Conservation (phyloP, 2,329 filamentous ascomycete species). For the Samsoniella hepiali region DNA sequence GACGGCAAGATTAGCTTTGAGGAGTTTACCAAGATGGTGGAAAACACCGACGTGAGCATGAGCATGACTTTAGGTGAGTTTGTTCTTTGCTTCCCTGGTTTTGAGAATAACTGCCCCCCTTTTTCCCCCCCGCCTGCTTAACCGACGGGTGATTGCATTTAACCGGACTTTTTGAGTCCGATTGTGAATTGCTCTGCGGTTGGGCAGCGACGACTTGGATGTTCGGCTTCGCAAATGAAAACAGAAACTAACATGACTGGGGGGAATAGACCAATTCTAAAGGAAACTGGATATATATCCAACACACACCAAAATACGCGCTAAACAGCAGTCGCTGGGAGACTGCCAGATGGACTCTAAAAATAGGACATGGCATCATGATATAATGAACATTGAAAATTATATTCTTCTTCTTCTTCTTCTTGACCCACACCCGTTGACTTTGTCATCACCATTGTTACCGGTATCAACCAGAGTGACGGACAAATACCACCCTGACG, state of each 20-base stretch:
- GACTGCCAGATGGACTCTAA: conserved; percentile 10
- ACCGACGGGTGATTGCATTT: conserved; percentile 8
- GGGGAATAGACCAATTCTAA: conserved; percentile 26
- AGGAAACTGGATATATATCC: conserved; percentile 8
- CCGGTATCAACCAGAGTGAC: no score
- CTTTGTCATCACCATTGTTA: not conserved
- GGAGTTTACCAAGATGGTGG: conserved; percentile 98
- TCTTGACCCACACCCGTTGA: not conserved
- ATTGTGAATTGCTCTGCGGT: no score
- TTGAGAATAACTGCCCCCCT: not conserved
- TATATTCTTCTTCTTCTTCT: not conserved
- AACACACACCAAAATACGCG: not conserved
- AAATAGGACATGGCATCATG: conserved; percentile 25
- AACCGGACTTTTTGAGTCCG: no score
- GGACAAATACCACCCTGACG: no score
- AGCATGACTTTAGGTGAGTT: conserved; percentile 68
- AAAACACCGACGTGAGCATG: conserved; percentile 80
- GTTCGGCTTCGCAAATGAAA: not conserved
- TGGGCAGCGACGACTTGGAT: no score
- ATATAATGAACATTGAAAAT: conserved; percentile 28
- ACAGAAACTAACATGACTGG: conserved; percentile 3
- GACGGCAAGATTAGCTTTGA: conserved; percentile 99
- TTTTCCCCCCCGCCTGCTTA: no score
- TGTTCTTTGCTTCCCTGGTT: not conserved
- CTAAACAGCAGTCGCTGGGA: conserved; percentile 14